phyloP scores from a whole-genome alignment of 2,329 filamentous ascomycete species.

The Cordyceps tenuipes region DNA sequence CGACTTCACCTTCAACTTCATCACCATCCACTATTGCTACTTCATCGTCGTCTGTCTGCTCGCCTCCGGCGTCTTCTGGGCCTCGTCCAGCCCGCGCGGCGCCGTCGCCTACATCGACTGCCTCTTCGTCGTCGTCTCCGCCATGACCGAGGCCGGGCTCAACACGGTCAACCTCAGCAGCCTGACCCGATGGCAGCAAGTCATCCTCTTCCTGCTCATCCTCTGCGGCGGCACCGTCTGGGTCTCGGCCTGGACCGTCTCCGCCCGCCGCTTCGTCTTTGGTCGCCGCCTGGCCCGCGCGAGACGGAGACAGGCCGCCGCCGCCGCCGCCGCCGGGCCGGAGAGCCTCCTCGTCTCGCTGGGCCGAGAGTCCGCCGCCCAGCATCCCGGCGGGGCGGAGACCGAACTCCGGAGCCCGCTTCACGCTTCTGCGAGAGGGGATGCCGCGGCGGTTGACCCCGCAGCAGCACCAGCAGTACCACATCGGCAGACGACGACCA shows the following conservation, averaged over 20 bases:
- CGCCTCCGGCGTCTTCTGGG: slow-evolving; percentile 54
- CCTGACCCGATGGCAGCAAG: slow-evolving; percentile 61
- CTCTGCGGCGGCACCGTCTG: slow-evolving; percentile 59
- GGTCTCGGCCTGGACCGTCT: slow-evolving; percentile 56
- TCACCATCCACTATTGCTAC: slow-evolving; percentile 59
- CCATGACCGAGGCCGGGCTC: slow-evolving; percentile 59
- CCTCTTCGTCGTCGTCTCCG: slow-evolving; percentile 58
- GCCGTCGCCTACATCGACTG: slow-evolving; percentile 54
- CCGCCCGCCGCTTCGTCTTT: slow-evolving; percentile 53
- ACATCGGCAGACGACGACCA: no score
- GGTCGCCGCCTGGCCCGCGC: slow-evolving; percentile 51
- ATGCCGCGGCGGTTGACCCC: no score
- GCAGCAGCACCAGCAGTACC: no score
- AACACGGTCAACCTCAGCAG: slow-evolving; percentile 58
- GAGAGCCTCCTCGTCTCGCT: no score
- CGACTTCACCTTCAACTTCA: slow-evolving; percentile 54
- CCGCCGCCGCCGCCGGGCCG: no score
- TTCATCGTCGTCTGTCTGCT: slow-evolving; percentile 50
- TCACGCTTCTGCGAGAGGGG: no score
- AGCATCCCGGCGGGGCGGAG: no score
- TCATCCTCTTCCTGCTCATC: slow-evolving; percentile 56
- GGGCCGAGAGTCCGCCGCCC: no score
- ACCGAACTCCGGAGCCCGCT: no score
- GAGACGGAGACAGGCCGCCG: slow-evolving; percentile 14
- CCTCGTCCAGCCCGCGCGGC: slow-evolving; percentile 39